phyloP scores from a whole-genome alignment of 495 filamentous ascomycete genomes.

The Xylaria palmicola region DNA sequence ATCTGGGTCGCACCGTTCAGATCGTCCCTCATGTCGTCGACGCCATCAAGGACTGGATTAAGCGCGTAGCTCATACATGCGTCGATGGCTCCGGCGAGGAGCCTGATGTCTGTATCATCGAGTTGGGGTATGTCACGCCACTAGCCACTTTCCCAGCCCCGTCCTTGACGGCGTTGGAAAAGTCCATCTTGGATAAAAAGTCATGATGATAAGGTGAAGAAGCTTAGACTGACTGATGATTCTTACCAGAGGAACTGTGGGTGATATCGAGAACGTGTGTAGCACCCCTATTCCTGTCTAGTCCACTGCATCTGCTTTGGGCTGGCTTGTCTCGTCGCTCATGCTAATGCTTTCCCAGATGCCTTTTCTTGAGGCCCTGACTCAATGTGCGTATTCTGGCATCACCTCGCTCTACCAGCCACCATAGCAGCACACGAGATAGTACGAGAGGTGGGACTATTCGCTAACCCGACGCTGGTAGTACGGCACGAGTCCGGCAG shows the following conservation, averaged over 20 bases:
- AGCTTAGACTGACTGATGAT: not conserved
- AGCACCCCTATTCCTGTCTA: not conserved
- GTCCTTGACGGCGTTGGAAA: not conserved
- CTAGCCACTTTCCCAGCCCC: not conserved
- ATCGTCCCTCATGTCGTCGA: conserved; percentile 90
- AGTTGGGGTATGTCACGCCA: conserved; percentile 12
- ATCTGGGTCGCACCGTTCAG: conserved; percentile 90
- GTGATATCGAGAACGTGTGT: conserved; percentile 77
- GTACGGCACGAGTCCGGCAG: conserved; percentile 68
- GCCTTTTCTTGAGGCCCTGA: conserved; percentile 86
- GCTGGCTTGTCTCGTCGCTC: not conserved
- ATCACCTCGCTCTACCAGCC: not conserved
- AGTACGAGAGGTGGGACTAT: not conserved
- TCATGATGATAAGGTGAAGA: not conserved
- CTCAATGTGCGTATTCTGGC: conserved; percentile 45
- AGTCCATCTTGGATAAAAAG: not conserved
- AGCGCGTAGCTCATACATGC: conserved; percentile 79
- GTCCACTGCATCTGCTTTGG: not conserved
- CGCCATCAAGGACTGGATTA: conserved; percentile 89
- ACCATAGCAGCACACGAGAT: not conserved
- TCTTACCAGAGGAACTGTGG: conserved; percentile 35
- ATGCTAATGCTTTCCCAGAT: conserved; percentile 30
- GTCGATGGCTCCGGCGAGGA: conserved; percentile 80
- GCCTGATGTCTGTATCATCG: conserved; percentile 87
- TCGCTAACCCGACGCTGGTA: not conserved